These are phyloP conservation scores for Xerocomellus intermedius DNA, from an alignment of 768 basidiomycete genomes.

Conservation along the genomic window DNA sequence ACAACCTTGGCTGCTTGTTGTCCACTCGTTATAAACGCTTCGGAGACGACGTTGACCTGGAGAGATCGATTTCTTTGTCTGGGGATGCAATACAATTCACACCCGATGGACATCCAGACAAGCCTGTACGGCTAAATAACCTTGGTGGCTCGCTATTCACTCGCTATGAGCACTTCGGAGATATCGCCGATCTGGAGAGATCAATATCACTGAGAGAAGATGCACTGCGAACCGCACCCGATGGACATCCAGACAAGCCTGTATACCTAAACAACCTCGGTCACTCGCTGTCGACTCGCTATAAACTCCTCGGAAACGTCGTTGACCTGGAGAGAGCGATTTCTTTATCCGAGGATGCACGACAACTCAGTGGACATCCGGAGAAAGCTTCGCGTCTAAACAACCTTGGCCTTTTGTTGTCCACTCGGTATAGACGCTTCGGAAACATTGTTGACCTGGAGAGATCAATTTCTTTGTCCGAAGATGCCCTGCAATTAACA, in stretches of 20 bases:
- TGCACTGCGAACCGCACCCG: neutral
- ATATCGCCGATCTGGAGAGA: neutral
- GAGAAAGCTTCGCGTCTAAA: neutral
- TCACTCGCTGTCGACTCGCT: neutral
- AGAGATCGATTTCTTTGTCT: neutral
- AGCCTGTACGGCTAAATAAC: neutral
- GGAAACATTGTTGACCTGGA: too few relatives aligned
- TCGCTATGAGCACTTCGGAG: neutral
- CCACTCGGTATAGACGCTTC: neutral
- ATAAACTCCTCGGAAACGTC: neutral
- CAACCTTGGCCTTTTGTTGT: neutral
- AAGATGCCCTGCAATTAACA: too few relatives aligned
- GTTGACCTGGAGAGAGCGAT: neutral
- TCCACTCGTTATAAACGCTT: neutral
- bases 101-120: neutral
- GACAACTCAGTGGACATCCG: neutral
- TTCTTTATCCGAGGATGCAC: neutral
- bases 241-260: neutral
- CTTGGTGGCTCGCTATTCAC: neutral
- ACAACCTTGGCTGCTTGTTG: neutral
- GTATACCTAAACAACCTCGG: neutral
- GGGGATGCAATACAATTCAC: neutral
- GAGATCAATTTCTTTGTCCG: neutral
- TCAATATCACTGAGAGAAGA: neutral
- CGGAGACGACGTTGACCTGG: neutral